These are phyloP conservation scores for Turritis glabra DNA, from an alignment of 345 rosid genomes.

Conservation along the genomic window DNA sequence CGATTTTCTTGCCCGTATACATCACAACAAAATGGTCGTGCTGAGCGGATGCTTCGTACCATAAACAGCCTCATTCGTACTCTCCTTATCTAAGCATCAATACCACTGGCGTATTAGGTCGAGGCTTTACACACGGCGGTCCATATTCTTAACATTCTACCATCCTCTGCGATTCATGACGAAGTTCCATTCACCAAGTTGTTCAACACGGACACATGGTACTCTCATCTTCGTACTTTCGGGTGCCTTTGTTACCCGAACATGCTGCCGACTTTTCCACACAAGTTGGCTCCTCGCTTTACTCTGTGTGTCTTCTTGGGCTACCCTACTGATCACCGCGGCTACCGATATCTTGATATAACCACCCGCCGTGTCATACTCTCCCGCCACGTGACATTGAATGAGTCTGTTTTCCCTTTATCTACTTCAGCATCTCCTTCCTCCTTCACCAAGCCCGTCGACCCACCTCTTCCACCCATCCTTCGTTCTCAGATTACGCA, in stretches of 20 bases:
- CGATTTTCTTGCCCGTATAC: neutral
- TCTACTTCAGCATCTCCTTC: too few species aligned
- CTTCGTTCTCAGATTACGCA: too few species aligned
- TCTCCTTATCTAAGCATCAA: neutral
- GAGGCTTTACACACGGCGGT: neutral
- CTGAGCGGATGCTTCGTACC: neutral
- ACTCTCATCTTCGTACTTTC: neutral
- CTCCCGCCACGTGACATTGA: too few species aligned
- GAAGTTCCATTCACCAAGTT: neutral
- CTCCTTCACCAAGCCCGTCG: too few species aligned
- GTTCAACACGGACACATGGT: accelerated
- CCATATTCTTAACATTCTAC: neutral
- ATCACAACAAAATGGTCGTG: neutral
- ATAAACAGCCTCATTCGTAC: neutral
- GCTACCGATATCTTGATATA: too few species aligned
- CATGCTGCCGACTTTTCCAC: neutral
- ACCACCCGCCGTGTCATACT: too few species aligned
- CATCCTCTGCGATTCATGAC: neutral
- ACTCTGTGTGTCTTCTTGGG: too few species aligned
- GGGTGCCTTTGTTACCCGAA: too few species aligned
- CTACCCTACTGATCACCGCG: too few species aligned
- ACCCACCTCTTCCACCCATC: too few species aligned
- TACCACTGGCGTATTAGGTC: neutral
- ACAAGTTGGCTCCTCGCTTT: too few species aligned
- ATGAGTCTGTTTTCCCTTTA: too few species aligned